Evolutionary conservation across 257 asterid genomes (phyloP), one percentile per base, ranked within the genome.

Genomic region (Buddleja alternifolia): DNA sequence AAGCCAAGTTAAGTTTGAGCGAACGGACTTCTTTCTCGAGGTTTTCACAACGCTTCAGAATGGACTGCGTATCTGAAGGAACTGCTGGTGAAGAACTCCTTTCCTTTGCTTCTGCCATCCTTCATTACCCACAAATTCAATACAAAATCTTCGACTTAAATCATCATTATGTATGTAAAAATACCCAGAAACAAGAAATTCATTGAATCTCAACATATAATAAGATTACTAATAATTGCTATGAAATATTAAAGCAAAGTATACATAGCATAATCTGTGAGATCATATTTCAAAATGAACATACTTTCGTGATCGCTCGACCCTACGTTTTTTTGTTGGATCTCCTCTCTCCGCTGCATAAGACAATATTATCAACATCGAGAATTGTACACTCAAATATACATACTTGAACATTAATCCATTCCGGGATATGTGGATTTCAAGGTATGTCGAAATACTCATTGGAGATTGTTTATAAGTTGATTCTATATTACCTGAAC

Each of bases 51-150:
- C 95, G 81, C 80, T 88, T 88, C 65, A 83, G 46, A 23, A 86
- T 69, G 64, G 96, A 81, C 44, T 84, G 93, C 88, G 82, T 85
- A 53, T 89, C 95, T n/a, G 95, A 83, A 45, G 96, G 90, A 73
- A 91, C 70, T 39, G 83, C 72, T 0, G 96, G 95, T 3, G 86
- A 81, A 47, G 81, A 78, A 55, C 88, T 89, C 73, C 83, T 89
- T 82, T 85, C 97, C 80, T 89, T 91, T 14, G 96, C 97, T 90
- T 87, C 96, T 14, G 96, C 96, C 96, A 89, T 91, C 78, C 96
- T 89, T 71, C 76, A 81, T 60, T 40, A 15, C 12, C 0, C 60
- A 69, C 5, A 72, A 25, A 32, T n/a, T n/a, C n/a, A n/a, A n/a
- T n/a, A n/a, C n/a, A n/a, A n/a, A n/a, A n/a, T n/a, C n/a, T n/a